These are phyloP conservation scores for Monosporascus sp. DNA, from an alignment of 2,329 filamentous ascomycete genomes.

Conservation along the genomic window DNA sequence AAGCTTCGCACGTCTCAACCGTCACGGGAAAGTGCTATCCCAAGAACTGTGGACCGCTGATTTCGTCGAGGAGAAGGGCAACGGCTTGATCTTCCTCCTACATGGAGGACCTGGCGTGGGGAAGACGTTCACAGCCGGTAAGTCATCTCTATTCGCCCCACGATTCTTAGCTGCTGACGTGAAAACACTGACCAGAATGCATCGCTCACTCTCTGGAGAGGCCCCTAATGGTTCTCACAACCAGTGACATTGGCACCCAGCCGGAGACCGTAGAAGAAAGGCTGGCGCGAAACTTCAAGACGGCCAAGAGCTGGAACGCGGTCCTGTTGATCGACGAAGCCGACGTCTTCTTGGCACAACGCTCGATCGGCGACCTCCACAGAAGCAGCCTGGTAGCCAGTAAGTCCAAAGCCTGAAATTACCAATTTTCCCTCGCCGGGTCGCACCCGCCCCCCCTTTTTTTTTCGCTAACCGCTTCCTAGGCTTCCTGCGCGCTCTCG, in stretches of 20 bases:
- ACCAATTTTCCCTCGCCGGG: too few species aligned
- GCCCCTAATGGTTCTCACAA: constrained; percentile 27
- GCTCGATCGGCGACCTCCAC: too few species aligned
- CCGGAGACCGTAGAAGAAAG: neutral
- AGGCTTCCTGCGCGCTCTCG: too few species aligned
- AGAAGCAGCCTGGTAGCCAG: too few species aligned
- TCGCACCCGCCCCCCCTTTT: too few species aligned
- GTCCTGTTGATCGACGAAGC: too few species aligned
- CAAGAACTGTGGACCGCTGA: constrained; percentile 14
- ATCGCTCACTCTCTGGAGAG: constrained; percentile 27
- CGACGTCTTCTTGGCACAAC: too few species aligned
- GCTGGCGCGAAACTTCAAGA: too few species aligned
- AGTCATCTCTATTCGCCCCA: neutral
- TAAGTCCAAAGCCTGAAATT: too few species aligned
- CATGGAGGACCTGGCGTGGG: constrained; percentile 20
- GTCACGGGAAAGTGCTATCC: constrained; percentile 7
- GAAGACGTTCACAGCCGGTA: constrained; percentile 28
- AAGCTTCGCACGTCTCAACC: constrained; percentile 19
- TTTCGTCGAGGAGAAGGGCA: constrained; percentile 20
- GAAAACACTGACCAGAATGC: constrained; percentile 20
- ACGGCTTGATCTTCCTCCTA: constrained; percentile 18
- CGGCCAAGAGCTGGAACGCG: too few species aligned
- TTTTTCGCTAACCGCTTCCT: too few species aligned
- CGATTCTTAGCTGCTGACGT: neutral
- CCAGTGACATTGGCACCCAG: constrained; percentile 19